Conservation (phyloP, 1,139 yeast species). For the Candida tetrigidarum region DNA sequence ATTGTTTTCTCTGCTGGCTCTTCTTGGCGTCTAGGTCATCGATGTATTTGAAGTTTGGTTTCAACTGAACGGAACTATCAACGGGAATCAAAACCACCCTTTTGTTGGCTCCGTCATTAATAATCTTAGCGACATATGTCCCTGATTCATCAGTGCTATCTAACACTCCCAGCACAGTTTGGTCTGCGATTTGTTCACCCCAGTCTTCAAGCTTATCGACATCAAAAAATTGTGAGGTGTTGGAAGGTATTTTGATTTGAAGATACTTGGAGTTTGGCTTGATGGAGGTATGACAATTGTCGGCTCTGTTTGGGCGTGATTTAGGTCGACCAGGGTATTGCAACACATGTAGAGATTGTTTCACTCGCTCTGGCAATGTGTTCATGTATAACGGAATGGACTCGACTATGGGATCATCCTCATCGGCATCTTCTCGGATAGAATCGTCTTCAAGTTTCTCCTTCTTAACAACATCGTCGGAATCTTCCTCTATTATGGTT, state of each 20-base stretch:
- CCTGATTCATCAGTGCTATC: conserved; percentile 45
- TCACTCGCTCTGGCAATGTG: conserved; percentile 23
- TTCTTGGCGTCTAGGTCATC: conserved; percentile 50
- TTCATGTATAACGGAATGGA: conserved; percentile 68
- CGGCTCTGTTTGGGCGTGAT: conserved; percentile 47
- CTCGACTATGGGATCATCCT: conserved; percentile 77
- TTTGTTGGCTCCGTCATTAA: conserved; percentile 23
- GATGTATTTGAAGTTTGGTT: conserved; percentile 81
- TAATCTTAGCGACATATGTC: conserved; percentile 39
- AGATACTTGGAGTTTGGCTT: conserved; percentile 61
- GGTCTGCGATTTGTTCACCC: conserved; percentile 59
- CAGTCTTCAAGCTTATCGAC: conserved; percentile 63
- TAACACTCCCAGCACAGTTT: conserved; percentile 72
- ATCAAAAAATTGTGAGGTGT: conserved; percentile 68
- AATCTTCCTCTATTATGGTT: conserved; percentile 15
- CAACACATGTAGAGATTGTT: conserved; percentile 36
- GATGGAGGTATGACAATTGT: conserved; percentile 54
- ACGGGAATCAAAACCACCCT: conserved; percentile 70
- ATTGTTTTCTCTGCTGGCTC: conserved; percentile 26
- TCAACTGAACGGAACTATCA: conserved; percentile 70
- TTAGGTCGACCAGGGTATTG: conserved; percentile 80
- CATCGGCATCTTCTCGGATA: conserved; percentile 24
- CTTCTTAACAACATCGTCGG: conserved; percentile 8
- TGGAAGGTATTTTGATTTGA: conserved; percentile 75
- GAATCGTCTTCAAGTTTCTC: conserved; percentile 11